Percentiles rank a stretch among this genome's conserved stretches.
phyloP scores from a whole-genome alignment of 2,329 filamentous ascomycete species.

The Geosmithia morbida region DNA sequence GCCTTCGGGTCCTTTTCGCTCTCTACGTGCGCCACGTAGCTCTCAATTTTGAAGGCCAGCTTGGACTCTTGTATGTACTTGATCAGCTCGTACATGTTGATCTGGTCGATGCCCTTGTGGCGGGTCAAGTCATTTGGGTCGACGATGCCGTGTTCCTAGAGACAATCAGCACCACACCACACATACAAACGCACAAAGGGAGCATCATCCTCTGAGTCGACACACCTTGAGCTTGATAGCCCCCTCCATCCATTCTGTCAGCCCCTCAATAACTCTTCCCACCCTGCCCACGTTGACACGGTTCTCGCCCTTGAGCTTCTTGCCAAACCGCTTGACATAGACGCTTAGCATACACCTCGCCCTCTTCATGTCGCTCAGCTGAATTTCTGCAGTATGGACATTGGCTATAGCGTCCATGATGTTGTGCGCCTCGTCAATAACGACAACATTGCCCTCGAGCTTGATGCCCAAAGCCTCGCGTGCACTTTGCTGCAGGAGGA shows the following conservation, averaged over 20 bases:
- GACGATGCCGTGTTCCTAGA: conserved; percentile 47
- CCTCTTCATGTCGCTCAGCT: conserved; percentile 55
- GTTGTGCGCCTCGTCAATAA: conserved; percentile 96
- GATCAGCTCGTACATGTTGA: conserved; percentile 82
- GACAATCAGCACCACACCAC: background rate
- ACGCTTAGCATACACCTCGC: conserved; percentile 62
- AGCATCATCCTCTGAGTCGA: background rate
- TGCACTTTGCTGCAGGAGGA: conserved; percentile 75
- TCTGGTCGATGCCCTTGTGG: conserved; percentile 82
- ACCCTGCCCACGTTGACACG: conserved; percentile 82
- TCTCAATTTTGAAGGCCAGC: conserved; percentile 85
- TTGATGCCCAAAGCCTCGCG: conserved; percentile 78
- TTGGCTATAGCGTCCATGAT: conserved; percentile 87
- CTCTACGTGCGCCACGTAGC: conserved; percentile 56
- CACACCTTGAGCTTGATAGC: conserved; percentile 32
- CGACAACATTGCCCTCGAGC: conserved; percentile 76
- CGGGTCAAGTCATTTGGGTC: conserved; percentile 59
- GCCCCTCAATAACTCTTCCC: conserved; percentile 66
- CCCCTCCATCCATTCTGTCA: conserved; percentile 52
- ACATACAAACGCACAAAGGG: background rate
- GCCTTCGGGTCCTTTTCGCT: conserved; percentile 22
- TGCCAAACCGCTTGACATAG: conserved; percentile 81
- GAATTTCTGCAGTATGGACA: conserved; percentile 70
- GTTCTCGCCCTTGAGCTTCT: conserved; percentile 79
- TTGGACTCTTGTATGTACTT: conserved; percentile 86